These are phyloP conservation scores for Acanthamoeba royreba DNA, from an alignment of 208 protist species.

Conservation along the genomic window DNA sequence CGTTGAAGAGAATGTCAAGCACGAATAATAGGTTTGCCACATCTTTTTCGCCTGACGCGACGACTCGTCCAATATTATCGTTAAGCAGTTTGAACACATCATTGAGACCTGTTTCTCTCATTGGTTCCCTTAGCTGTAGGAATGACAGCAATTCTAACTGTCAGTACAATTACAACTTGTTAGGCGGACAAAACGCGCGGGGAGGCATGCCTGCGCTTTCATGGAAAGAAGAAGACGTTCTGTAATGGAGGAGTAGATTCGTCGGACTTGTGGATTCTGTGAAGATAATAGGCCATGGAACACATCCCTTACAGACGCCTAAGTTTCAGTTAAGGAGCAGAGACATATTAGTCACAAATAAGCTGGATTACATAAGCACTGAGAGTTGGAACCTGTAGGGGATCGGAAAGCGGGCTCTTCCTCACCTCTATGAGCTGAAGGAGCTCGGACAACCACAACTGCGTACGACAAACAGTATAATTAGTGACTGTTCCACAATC, in stretches of 20 bases:
- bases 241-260: not conserved
- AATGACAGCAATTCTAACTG: no score
- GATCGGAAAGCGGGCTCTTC: not conserved
- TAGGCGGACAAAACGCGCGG: not conserved
- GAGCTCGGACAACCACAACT: not conserved
- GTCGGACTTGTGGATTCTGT: not conserved
- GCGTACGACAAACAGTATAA: no score
- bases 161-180: not conserved
- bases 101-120: not conserved
- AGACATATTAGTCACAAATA: no score
- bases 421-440: not conserved
- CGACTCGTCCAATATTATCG: not conserved
- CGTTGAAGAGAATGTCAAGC: not conserved
- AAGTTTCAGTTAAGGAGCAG: no score
- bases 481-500: no score
- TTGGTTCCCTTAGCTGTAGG: not conserved
- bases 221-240: not conserved
- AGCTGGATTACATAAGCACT: no score
- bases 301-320: not conserved
- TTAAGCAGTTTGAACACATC: not conserved
- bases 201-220: not conserved
- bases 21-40: not conserved
- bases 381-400: not conserved
- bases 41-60: not conserved
- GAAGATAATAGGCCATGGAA: not conserved